Evolutionary conservation across 306 rosid species (phyloP), one percentile per base, ranked within the genome.

Genomic region (Mimosa pudica): DNA sequence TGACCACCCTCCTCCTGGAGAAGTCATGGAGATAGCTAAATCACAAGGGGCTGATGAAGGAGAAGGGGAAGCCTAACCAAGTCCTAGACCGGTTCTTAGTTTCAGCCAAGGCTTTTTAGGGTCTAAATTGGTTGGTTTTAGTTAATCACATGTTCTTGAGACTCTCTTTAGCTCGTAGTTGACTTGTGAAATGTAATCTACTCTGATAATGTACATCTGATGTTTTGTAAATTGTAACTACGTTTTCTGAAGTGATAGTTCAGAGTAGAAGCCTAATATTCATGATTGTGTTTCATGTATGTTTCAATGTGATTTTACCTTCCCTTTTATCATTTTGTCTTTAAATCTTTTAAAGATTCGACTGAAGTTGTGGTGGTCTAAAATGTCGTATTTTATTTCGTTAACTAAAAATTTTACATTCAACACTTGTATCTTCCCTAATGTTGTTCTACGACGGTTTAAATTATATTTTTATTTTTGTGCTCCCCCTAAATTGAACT

Each of bases 1-100:
- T 75, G 98, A 95, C 82, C 98, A 95, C 84, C 98, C 98, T 8
- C 96, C 98, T 72, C 98, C 98, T 24, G 97, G 90, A 32, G 98
- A 95, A 88, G 98, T 89, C n/a, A 85, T 95, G 89, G 91, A 87
- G 80, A 77, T 85, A 82, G 89, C 89, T 49, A 73, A 87, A 65
- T 58, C 88, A 4, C 97, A 87, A 72, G 94, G 88, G 83, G 79
- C 83, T 51, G 70, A 88, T 33, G 30, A 80, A 38, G 85, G 57
- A 79, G 85, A 54, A 77, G 92, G 36, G 47, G 90, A 89, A 62
- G 87, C 54, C 46, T 36, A 75, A 51, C 42, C 13, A n/a, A n/a
- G 71, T 47, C 20, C 33, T 42, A 48, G n/a, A 4, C 24, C 6
- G 52, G 16, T 41, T 72, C 77, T 60, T 68, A 10, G 54, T 32